Conservation (phyloP, 2,329 filamentous ascomycete genomes). For the Davidsoniella eucalypti region DNA sequence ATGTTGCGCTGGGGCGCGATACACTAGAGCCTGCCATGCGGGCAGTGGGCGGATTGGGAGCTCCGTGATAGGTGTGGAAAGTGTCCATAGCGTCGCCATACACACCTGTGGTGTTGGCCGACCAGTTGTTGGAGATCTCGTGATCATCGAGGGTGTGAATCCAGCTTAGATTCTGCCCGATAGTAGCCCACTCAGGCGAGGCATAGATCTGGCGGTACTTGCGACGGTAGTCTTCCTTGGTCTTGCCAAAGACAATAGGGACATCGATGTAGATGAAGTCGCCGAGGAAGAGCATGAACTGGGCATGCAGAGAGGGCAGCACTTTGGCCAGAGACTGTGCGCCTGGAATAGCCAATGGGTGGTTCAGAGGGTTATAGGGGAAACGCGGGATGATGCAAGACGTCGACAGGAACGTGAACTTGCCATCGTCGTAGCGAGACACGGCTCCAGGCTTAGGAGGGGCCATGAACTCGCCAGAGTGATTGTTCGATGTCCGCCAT, state of each 20-base stretch:
- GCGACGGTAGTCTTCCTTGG: slow-evolving; percentile 61
- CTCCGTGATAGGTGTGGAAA: slow-evolving; percentile 72
- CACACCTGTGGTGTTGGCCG: slow-evolving; percentile 61
- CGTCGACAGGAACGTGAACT: slow-evolving; percentile 80
- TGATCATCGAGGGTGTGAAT: slow-evolving; percentile 95
- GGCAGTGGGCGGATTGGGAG: slow-evolving; percentile 62
- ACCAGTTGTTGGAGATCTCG: slow-evolving; percentile 92
- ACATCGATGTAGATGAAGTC: slow-evolving; percentile 90
- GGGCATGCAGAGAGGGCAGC: slow-evolving; percentile 53
- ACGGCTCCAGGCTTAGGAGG: slow-evolving; percentile 54
- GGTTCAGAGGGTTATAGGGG: slow-evolving; percentile 71
- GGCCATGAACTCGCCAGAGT: slow-evolving; percentile 65
- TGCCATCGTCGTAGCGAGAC: slow-evolving; percentile 42
- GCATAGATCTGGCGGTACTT: slow-evolving; percentile 95
- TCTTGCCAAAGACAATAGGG: slow-evolving; percentile 58
- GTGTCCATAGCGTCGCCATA: slow-evolving; percentile 69
- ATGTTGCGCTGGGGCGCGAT: slow-evolving; percentile 45
- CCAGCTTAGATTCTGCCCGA: slow-evolving; percentile 75
- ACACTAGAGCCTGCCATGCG: slow-evolving; percentile 28
- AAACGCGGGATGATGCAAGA: slow-evolving; percentile 80
- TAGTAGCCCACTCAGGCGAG: slow-evolving; percentile 73
- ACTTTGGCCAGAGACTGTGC: slow-evolving; percentile 60
- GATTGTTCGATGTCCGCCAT: slow-evolving; percentile 75
- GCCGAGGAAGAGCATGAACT: slow-evolving; percentile 68
- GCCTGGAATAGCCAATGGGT: slow-evolving; percentile 68